These are phyloP conservation scores for Perkinsus marinus DNA, from an alignment of 169 alveolate species.

Conservation along the genomic window DNA sequence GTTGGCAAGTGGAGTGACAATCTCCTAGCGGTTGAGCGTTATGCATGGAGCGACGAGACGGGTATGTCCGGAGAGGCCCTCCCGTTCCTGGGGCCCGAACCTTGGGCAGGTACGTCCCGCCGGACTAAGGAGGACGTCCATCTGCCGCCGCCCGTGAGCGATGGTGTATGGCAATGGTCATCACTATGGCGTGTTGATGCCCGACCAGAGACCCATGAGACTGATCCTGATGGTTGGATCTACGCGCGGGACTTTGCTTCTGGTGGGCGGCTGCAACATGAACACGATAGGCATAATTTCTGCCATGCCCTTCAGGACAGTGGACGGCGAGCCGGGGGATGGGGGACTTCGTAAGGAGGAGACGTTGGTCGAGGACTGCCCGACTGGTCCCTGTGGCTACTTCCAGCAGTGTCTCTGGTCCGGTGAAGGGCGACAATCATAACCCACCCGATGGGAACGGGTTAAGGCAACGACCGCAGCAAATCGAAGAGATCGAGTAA, in stretches of 20 bases:
- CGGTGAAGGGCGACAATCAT: neutral
- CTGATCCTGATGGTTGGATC: neutral
- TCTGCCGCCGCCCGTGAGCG: neutral
- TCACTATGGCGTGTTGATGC: neutral
- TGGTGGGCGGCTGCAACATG: neutral
- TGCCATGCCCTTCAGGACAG: neutral
- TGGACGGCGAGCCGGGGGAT: neutral
- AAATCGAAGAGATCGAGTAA: neutral
- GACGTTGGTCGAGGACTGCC: neutral
- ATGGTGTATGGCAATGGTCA: neutral
- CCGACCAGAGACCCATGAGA: neutral
- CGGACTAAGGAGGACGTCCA: neutral
- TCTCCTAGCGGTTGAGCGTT: neutral
- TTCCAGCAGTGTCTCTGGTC: neutral
- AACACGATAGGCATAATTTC: neutral
- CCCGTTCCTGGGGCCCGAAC: no score
- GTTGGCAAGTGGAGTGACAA: neutral
- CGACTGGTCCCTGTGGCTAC: neutral
- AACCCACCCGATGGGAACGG: neutral
- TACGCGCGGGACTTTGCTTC: neutral
- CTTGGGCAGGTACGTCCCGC: neutral
- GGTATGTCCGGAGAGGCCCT: no score
- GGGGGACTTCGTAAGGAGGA: neutral
- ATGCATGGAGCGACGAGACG: neutral
- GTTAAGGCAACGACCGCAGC: neutral